A percentile compares a stretch with the other conserved stretches of the same genome.
Conservation (phyloP, 2,329 filamentous ascomycete genomes). For the Knufia petricola region DNA sequence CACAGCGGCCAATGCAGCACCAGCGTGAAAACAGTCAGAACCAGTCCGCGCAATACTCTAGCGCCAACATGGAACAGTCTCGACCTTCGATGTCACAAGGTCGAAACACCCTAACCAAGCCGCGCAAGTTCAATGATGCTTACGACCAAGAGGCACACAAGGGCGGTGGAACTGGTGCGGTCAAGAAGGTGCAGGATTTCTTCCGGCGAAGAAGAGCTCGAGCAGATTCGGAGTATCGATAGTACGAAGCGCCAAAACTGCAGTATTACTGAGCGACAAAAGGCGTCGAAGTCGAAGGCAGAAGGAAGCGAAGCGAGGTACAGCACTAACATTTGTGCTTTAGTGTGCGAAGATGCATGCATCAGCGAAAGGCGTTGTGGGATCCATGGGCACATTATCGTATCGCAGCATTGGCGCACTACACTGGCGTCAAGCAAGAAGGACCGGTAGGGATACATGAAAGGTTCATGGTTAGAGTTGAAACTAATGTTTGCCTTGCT, state of each 20-base stretch:
- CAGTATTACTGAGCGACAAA: neutral
- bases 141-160: slow-evolving; percentile 72
- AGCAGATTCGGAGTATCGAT: slow-evolving; percentile 34
- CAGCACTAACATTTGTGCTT: no score
- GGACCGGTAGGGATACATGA: neutral
- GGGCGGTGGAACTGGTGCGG: slow-evolving; percentile 75
- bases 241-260: slow-evolving; percentile 1
- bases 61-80: slow-evolving; percentile 26
- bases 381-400: neutral
- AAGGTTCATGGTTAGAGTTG: neutral
- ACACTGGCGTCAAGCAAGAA: no score
- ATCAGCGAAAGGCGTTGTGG: slow-evolving; percentile 8
- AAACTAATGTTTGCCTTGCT: neutral
- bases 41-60: slow-evolving; percentile 31
- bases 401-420: neutral
- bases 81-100: slow-evolving; percentile 35
- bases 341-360: neutral
- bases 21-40: slow-evolving; percentile 31
- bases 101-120: slow-evolving; percentile 64
- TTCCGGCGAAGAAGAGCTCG: slow-evolving; percentile 78
- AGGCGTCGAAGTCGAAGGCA: no score
- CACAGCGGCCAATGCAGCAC: slow-evolving; percentile 17
- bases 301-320: no score
- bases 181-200: slow-evolving; percentile 95
- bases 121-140: slow-evolving; percentile 73